phyloP scores from a whole-genome alignment of 1,284 basidiomycete genomes.

The Microbotryum lychnidis-dioicae region DNA sequence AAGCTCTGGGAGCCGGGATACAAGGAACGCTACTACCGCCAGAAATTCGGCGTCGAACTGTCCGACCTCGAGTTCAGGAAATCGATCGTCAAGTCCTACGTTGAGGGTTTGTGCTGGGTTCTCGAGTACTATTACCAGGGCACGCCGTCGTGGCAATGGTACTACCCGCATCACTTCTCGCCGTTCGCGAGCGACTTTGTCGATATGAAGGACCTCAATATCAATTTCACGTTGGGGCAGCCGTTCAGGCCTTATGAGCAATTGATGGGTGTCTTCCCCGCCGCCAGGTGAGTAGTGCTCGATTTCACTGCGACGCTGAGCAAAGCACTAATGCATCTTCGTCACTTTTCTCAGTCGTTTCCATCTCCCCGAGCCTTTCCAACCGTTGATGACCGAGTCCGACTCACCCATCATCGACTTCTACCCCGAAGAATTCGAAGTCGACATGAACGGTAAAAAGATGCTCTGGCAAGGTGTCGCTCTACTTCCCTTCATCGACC shows the following conservation, averaged over 20 bases:
- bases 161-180: slow-evolving; percentile 96
- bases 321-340: not conserved
- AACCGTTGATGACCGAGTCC: slow-evolving; percentile 75
- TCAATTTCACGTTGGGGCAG: slow-evolving; percentile 66
- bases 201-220: slow-evolving; percentile 67
- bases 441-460: slow-evolving; percentile 99
- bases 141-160: slow-evolving; percentile 76
- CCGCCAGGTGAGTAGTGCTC: slow-evolving; percentile 60
- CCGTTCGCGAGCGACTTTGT: slow-evolving; percentile 95
- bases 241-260: slow-evolving; percentile 98
- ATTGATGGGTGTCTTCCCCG: slow-evolving; percentile 95
- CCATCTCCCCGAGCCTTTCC: slow-evolving; percentile 81
- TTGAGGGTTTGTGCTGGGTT: slow-evolving; percentile 95
- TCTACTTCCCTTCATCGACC: slow-evolving; percentile 90
- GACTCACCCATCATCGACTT: slow-evolving; percentile 94
- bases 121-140: slow-evolving; percentile 98
- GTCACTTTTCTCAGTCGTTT: slow-evolving; percentile 52
- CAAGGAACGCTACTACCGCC: slow-evolving; percentile 84
- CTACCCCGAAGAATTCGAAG: slow-evolving; percentile 71
- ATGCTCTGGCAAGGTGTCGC: slow-evolving; percentile 99
- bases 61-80: slow-evolving; percentile 65
- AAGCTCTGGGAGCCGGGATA: slow-evolving; percentile 92
- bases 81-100: slow-evolving; percentile 70
- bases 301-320: not conserved
- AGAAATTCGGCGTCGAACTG: slow-evolving; percentile 79